phyloP scores from a whole-genome alignment of 148 eudicot species.

The Vaccinium vitisidaea region DNA sequence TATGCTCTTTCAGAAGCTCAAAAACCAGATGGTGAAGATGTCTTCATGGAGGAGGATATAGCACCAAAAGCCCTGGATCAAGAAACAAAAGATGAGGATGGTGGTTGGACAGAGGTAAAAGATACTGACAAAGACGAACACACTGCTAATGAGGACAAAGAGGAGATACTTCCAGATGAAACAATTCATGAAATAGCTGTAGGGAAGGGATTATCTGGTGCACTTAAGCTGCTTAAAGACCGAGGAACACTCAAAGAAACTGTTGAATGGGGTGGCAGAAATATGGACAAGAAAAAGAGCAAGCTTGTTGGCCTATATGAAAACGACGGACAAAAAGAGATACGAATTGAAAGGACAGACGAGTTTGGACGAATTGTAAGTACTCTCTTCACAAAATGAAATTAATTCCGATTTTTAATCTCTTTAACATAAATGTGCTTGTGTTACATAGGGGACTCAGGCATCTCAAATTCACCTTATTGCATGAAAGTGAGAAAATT shows the following conservation, averaged over 20 bases:
- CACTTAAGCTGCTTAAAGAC: constrained; percentile 68
- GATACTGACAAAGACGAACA: constrained; percentile 44
- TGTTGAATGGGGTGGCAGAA: constrained; percentile 96
- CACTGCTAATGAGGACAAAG: constrained; percentile 39
- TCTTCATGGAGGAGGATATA: constrained; percentile 94
- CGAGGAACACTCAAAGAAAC: constrained; percentile 87
- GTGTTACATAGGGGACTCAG: background rate
- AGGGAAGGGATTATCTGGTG: constrained; percentile 83
- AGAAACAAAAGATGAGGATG: constrained; percentile 41
- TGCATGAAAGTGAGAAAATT: background rate
- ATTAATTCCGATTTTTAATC: background rate
- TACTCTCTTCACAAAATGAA: constrained; percentile 24
- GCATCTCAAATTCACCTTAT: background rate
- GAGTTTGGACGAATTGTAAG: constrained; percentile 95
- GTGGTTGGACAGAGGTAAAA: constrained; percentile 60
- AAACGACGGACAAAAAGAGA: constrained; percentile 59
- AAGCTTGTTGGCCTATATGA: constrained; percentile 80
- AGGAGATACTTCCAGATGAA: constrained; percentile 59
- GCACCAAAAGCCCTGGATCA: constrained; percentile 49
- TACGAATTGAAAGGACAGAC: constrained; percentile 85
- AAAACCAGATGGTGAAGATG: constrained; percentile 70
- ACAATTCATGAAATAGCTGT: constrained; percentile 81
- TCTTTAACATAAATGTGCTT: background rate
- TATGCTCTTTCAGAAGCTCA: constrained; percentile 57
- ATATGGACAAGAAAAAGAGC: constrained; percentile 98